These are phyloP conservation scores for Kwoniella europaea DNA, from an alignment of 768 basidiomycete genomes.

Conservation along the genomic window DNA sequence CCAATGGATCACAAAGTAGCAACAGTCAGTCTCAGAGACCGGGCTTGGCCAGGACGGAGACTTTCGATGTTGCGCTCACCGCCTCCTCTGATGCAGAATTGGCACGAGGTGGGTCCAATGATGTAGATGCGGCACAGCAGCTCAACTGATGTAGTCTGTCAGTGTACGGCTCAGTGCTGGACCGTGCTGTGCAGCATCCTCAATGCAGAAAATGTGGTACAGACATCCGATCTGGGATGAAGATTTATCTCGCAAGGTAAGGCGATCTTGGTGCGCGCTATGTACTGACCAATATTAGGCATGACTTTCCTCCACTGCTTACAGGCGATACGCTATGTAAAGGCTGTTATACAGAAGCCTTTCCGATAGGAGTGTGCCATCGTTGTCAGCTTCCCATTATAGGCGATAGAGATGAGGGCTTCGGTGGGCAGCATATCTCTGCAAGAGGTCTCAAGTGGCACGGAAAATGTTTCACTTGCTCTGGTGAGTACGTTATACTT, in stretches of 20 bases:
- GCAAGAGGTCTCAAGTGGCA: constrained; percentile 23
- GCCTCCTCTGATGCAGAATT: constrained; percentile 15
- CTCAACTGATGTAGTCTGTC: neutral
- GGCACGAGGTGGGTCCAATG: constrained; percentile 19
- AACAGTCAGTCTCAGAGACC: constrained; percentile 1
- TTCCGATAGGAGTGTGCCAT: constrained; percentile 15
- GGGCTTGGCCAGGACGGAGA: constrained; percentile 2
- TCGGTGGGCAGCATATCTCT: constrained; percentile 18
- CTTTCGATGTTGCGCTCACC: constrained; percentile 17
- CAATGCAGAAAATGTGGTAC: constrained; percentile 13
- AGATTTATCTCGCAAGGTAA: constrained; percentile 28
- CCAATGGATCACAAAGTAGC: neutral
- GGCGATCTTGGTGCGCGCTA: neutral
- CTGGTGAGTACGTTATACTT: constrained; percentile 4
- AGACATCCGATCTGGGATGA: constrained; percentile 24
- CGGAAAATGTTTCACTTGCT: constrained; percentile 24
- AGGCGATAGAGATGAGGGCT: constrained; percentile 24
- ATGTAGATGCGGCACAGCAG: neutral
- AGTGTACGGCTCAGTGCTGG: constrained; percentile 29
- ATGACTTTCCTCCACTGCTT: neutral
- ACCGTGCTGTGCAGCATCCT: constrained; percentile 20
- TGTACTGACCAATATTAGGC: constrained; percentile 4
- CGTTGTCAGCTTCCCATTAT: constrained; percentile 21
- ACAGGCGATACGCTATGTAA: constrained; percentile 21
- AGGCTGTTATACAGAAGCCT: constrained; percentile 16